These are phyloP conservation scores for Penicillium sclerotigenum DNA, from an alignment of 2,329 filamentous ascomycete species.

Conservation along the genomic window DNA sequence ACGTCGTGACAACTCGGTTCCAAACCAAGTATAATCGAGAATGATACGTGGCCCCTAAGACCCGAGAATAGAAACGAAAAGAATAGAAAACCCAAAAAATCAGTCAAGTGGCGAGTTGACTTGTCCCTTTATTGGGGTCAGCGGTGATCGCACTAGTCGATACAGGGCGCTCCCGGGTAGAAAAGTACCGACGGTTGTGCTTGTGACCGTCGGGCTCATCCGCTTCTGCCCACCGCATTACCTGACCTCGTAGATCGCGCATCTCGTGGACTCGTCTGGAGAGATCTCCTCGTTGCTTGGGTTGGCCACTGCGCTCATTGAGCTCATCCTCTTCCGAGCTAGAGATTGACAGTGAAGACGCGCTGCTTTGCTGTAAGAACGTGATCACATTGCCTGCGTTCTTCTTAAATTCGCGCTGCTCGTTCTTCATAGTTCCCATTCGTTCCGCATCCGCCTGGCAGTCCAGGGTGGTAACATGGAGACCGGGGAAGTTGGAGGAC, in stretches of 20 bases:
- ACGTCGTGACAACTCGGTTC: slow-evolving; percentile 19
- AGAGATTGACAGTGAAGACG: slow-evolving; percentile 49
- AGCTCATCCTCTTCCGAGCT: slow-evolving; percentile 59
- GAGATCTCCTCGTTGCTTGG: slow-evolving; percentile 29
- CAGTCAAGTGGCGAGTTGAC: background rate
- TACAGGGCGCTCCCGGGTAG: slow-evolving; percentile 16
- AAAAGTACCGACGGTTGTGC: slow-evolving; percentile 17
- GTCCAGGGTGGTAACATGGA: slow-evolving; percentile 70
- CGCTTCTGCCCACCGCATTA: slow-evolving; percentile 36
- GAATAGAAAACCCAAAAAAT: background rate
- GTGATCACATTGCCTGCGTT: slow-evolving; percentile 52
- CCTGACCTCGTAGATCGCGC: slow-evolving; percentile 38
- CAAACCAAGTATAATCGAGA: slow-evolving; percentile 13
- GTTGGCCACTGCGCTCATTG: slow-evolving; percentile 39
- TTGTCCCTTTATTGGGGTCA: background rate
- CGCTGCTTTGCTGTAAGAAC: slow-evolving; percentile 52
- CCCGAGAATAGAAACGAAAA: background rate
- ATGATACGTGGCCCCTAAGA: background rate
- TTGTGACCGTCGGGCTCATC: slow-evolving; percentile 24
- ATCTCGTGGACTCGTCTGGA: slow-evolving; percentile 33
- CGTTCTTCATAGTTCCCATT: slow-evolving; percentile 70
- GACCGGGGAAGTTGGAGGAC: slow-evolving; percentile 68
- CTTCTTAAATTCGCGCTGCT: slow-evolving; percentile 73
- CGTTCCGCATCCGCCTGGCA: slow-evolving; percentile 69
- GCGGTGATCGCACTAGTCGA: slow-evolving; percentile 11